These are phyloP conservation scores for Acacia confusa DNA, from an alignment of 306 rosid genomes.

Conservation along the genomic window DNA sequence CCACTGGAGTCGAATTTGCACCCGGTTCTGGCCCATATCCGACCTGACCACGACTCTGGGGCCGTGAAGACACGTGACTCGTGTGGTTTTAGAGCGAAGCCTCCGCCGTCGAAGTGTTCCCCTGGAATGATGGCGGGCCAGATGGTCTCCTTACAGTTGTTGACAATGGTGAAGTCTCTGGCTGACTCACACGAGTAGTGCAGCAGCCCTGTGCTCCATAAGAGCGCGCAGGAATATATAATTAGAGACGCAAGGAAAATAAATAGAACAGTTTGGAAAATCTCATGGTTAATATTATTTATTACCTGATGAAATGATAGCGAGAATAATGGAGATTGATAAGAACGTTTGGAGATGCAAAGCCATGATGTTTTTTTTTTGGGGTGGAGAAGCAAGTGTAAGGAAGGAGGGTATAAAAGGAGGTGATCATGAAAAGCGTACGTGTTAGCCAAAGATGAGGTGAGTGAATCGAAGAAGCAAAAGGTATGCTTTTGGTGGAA, in stretches of 20 bases:
- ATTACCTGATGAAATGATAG: conserved; percentile 62
- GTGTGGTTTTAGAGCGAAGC: conserved; percentile 63
- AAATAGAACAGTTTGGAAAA: not conserved
- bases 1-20: conserved; percentile 79
- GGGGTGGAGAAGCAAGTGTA: not conserved
- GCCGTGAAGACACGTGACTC: conserved; percentile 60
- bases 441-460: conserved; percentile 42
- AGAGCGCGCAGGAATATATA: not conserved
- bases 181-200: conserved; percentile 55
- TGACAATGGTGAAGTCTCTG: conserved; percentile 69
- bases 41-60: conserved; percentile 72
- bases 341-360: conserved; percentile 38
- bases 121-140: conserved; percentile 87
- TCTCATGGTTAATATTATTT: not conserved
- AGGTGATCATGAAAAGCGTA: not conserved
- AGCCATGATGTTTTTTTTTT: conserved; percentile 42
- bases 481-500: conserved; percentile 33
- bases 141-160: conserved; percentile 77
- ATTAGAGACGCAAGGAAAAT: not conserved
- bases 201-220: conserved; percentile 46
- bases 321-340: conserved; percentile 35
- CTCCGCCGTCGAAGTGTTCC: conserved; percentile 73
- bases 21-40: conserved; percentile 95
- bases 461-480: conserved; percentile 39
- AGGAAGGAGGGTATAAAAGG: not conserved